Evolutionary conservation across 2,329 filamentous ascomycete genomes (phyloP), one percentile per base, ranked within the genome.

Genomic region (Tolypocladium sp.): DNA sequence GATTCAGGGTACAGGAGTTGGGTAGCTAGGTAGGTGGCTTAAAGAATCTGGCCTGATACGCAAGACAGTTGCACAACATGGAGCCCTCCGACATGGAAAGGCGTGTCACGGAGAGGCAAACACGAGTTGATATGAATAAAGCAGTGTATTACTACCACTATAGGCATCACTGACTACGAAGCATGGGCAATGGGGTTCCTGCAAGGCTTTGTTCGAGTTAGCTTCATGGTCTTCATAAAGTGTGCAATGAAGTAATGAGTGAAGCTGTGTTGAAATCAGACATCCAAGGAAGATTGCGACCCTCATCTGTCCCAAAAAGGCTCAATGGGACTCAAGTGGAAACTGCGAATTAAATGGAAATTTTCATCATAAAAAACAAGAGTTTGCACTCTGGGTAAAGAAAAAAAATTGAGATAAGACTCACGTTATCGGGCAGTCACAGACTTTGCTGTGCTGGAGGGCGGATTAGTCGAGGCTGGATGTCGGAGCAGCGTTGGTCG

Each of bases 341-440:
- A 91, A 91, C 88, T 91, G 88, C 88, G 88, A 92, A 91, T 90
- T 80, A 83, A 78, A 80, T 74, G 83, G 86, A 80, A 82, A 82
- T 74, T 86, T 89, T 89, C 86, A 89, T 90, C 87, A 89, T 85
- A 69, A 60, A 61, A 68, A 63, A 61, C 58, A 58, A 37, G 22
- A 25, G 30, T 2, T 20, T 46, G 41, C 10, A 12, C 42, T 27
- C 52, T 52, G 56, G 62, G 57, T 55, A 57, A 55, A 59, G 22
- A 57, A 58, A 61, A 58, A 61, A 60, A 37, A 40, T 37, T n/a
- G n/a, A 57, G 56, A 57, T 38, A 33, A 44, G 58, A 59, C 61
- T 65, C 37, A 62, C 61, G 20, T 46, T 57, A 27, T 25, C 5
- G 20, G 15, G n/a, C 41, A 55, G n/a, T 44, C 27, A 58, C 37